phyloP scores from a whole-genome alignment of 2,329 filamentous ascomycete species.

The Cladophialophora bantiana region DNA sequence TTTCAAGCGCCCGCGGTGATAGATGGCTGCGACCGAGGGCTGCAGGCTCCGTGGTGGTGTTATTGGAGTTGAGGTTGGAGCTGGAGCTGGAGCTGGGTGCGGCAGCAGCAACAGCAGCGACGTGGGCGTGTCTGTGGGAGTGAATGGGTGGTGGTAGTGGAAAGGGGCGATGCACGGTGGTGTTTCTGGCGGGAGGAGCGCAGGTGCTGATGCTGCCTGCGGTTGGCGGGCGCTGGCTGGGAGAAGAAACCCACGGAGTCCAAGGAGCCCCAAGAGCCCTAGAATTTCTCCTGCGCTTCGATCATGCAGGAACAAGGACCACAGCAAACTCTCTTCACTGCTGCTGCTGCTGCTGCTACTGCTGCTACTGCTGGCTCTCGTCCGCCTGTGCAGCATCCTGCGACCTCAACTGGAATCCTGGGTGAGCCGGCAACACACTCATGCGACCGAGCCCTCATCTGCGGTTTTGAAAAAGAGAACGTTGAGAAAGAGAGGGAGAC shows the following conservation, averaged over 20 bases:
- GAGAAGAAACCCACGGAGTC: background rate
- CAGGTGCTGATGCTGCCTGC: constrained; percentile 11
- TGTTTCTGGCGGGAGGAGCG: background rate
- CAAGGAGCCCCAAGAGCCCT: background rate
- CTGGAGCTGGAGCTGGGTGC: background rate
- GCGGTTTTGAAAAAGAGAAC: background rate
- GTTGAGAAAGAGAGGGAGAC: background rate
- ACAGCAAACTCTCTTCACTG: constrained; percentile 10
- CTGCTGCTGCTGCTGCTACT: background rate
- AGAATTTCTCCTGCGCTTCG: constrained; percentile 11
- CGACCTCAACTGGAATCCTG: background rate
- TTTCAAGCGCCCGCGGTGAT: constrained; percentile 52
- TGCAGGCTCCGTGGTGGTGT: constrained; percentile 38
- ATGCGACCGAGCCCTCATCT: background rate
- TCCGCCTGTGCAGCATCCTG: constrained; percentile 16
- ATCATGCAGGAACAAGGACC: constrained; percentile 17
- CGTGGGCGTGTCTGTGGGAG: constrained; percentile 3
- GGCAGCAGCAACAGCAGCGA: background rate
- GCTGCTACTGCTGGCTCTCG: constrained; percentile 2
- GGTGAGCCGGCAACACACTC: background rate
- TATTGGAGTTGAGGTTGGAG: constrained; percentile 18
- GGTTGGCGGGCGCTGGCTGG: constrained; percentile 19
- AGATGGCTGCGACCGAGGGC: constrained; percentile 32
- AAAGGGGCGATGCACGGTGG: constrained; percentile 16
- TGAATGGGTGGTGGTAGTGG: constrained; percentile 2